Evolutionary conservation across 2,329 filamentous ascomycete species (phyloP), one percentile per base, ranked within the genome.

Genomic region (Diaporthe ampelina): DNA sequence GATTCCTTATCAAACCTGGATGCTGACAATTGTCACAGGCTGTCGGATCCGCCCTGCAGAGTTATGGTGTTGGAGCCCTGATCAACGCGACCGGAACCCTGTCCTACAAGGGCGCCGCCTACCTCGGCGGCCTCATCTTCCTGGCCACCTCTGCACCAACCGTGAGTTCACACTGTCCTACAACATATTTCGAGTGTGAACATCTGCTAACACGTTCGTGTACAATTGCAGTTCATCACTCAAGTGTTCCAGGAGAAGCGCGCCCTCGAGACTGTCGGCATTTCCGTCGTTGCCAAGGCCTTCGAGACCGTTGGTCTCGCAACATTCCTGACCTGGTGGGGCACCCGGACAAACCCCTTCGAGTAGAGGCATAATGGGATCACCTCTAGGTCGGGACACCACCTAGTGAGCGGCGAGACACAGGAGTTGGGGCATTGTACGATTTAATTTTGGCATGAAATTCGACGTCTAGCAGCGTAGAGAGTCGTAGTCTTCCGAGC

Each of bases 241-340:
- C 94, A 98, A 85, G 83, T 98, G 83, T 89, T 97, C 83, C 92
- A 94, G 61, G 96, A 98, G 91, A 97, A 96, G 90, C 93, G 95
- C 75, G 94, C 96, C 70, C 85, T 97, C 74, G 96, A 98, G 85
- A 96, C 94, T 76, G 91, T 98, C 79, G 95, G 94, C 79, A 93
- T 98, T 78, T 94, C 94, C 82, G 91, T 94, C 76, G 86, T 97
- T 68, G 93, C 94, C 81, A 95, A 97, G 86, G 87, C 97, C 79
- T 91, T 98, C 79, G 97, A 98, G 91, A 98, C 97, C 4, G 91
- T 98, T 75, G 97, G 96, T 77, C 91, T 98, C 74, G 95, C 94
- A 77, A 84, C 98, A 81, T 95, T 98, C 91, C 89, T 98, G 80
- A 98, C 95, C 83, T 98, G 94, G 94, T 98, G 96, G 96, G 96